phyloP scores from a whole-genome alignment of 73 alveolate species.

The Paramecium caudatum region DNA sequence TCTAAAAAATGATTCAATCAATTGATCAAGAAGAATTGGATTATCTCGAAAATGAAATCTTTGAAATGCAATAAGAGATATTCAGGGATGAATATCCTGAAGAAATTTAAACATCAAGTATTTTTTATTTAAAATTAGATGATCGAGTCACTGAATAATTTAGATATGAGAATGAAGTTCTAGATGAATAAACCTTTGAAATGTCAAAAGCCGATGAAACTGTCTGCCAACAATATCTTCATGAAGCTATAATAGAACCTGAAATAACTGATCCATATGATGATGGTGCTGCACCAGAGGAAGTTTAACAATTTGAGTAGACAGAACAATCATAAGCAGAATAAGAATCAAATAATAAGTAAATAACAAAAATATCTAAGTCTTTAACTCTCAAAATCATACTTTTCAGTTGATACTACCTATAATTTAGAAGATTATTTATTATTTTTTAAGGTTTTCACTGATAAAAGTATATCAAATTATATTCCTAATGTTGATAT shows the following conservation, averaged over 20 bases:
- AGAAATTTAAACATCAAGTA: neutral
- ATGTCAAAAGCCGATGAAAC: constrained; percentile 21
- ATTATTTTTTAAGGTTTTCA: constrained; percentile 28
- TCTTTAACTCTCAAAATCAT: neutral
- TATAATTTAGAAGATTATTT: neutral
- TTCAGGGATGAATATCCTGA: neutral
- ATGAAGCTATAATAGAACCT: neutral
- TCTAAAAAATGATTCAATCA: constrained; percentile 17
- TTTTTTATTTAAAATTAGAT: neutral
- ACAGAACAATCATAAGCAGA: constrained; percentile 32
- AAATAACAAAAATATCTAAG: neutral
- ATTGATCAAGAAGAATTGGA: neutral
- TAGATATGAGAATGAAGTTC: neutral
- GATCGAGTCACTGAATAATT: neutral
- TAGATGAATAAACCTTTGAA: neutral
- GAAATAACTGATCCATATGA: constrained; percentile 2
- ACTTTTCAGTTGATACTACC: constrained; percentile 55
- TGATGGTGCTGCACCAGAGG: neutral
- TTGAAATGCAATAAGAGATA: neutral
- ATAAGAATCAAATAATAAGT: neutral
- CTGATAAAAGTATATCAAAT: constrained; percentile 31
- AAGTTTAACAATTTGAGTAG: neutral
- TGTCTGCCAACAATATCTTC: neutral
- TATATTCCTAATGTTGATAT: constrained; percentile 81
- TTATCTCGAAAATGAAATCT: constrained; percentile 35